These are phyloP conservation scores for Anisodus acutangulus DNA, from an alignment of 257 asterid species.

Conservation along the genomic window DNA sequence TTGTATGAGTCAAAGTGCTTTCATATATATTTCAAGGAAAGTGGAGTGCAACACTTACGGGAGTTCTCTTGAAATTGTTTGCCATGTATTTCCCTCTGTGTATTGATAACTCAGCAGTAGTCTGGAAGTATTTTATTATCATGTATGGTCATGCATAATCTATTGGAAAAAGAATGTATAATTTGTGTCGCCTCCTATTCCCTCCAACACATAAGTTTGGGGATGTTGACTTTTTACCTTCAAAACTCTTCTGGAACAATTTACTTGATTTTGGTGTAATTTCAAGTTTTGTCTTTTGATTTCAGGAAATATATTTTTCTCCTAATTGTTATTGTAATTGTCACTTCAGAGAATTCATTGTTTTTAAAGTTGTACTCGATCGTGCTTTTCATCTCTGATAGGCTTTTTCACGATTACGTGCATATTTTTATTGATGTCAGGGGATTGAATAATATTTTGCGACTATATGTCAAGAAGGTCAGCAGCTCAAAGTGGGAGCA, in stretches of 20 bases:
- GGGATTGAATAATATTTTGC: slow-evolving; percentile 89
- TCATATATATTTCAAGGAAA: not conserved
- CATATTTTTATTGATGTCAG: slow-evolving; percentile 50
- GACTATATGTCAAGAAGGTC: slow-evolving; percentile 87
- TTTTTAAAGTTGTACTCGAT: not conserved
- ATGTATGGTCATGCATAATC: slow-evolving; percentile 12
- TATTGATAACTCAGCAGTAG: not conserved
- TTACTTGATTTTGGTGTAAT: not conserved
- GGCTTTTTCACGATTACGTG: not conserved
- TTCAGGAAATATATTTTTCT: not conserved
- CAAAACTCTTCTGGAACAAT: not conserved
- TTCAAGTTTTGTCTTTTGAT: not conserved
- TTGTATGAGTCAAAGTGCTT: not conserved
- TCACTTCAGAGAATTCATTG: not conserved
- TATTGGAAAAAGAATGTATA: slow-evolving; percentile 1
- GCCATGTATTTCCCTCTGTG: not conserved
- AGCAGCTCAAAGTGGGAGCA: slow-evolving; percentile 80
- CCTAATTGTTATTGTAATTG: not conserved
- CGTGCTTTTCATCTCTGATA: not conserved
- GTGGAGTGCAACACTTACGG: not conserved
- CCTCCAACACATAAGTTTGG: not conserved
- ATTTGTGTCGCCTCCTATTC: not conserved
- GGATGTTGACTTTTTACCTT: not conserved
- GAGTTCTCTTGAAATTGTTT: not conserved
- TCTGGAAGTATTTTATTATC: not conserved